phyloP scores from a whole-genome alignment of 495 filamentous ascomycete genomes.

The Aspergillus bertholletiae region DNA sequence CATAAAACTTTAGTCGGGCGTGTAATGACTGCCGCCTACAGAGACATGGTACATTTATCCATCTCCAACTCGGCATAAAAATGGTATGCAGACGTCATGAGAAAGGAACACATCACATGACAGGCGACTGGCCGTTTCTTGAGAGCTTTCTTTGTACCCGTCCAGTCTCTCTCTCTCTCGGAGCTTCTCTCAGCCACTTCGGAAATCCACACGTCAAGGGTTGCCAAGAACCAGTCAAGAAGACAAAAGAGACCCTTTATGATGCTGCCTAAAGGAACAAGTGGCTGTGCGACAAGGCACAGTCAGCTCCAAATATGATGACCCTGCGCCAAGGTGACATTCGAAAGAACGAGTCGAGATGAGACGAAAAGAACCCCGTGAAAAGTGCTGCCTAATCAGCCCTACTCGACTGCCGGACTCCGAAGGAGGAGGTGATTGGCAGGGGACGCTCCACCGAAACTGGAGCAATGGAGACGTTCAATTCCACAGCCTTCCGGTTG shows the following conservation, averaged over 20 bases:
- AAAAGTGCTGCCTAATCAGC: slow-evolving; percentile 4
- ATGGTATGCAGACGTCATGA: too few relatives aligned
- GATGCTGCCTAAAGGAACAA: background rate
- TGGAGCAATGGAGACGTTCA: background rate
- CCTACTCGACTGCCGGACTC: slow-evolving; percentile 1
- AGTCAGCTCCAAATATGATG: background rate
- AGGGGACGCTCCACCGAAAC: background rate
- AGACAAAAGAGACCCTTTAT: background rate
- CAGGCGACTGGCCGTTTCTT: too few relatives aligned
- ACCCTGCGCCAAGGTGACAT: background rate
- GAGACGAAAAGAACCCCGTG: background rate
- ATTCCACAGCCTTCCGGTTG: slow-evolving; percentile 3
- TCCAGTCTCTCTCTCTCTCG: too few relatives aligned
- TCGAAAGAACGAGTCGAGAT: background rate
- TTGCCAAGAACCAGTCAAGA: too few relatives aligned
- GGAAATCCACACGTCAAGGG: background rate
- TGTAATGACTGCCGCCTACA: too few relatives aligned
- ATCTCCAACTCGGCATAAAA: too few relatives aligned
- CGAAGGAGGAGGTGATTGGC: slow-evolving; percentile 1
- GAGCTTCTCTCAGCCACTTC: background rate
- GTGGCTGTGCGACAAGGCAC: background rate
- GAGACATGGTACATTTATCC: too few relatives aligned
- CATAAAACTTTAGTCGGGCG: too few relatives aligned
- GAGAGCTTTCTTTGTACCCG: too few relatives aligned
- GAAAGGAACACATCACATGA: too few relatives aligned